Evolutionary conservation across 2,329 filamentous ascomycete genomes (phyloP).

Genomic region (Arthrobotrys sinensis): DNA sequence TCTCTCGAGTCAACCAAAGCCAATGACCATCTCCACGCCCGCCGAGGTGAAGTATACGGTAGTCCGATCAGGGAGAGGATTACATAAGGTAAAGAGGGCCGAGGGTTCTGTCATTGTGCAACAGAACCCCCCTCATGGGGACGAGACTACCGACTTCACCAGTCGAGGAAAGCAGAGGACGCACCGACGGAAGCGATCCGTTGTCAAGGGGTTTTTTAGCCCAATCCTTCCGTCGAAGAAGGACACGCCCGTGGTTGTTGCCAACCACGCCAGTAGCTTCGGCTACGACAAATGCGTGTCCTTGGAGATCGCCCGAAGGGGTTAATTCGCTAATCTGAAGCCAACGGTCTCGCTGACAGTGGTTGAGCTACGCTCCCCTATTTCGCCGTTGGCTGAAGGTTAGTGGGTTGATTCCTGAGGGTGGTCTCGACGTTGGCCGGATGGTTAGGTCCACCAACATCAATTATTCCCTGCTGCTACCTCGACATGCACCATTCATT

Average conservation of each 20-base stretch:
- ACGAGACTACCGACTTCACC: constrained; percentile 3
- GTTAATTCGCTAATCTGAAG: neutral
- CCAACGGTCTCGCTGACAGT: neutral
- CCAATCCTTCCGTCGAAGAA: constrained; percentile 7
- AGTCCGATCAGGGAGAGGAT: constrained; percentile 5
- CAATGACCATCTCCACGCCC: neutral
- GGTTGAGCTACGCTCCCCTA: neutral
- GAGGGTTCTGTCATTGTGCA: neutral
- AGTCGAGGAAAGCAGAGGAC: constrained; percentile 16
- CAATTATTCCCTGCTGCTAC: neutral
- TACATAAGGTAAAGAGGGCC: neutral
- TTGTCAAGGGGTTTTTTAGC: constrained; percentile 26
- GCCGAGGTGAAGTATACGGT: neutral
- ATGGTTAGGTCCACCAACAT: constrained; percentile 1
- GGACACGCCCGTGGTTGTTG: neutral
- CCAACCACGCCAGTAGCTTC: neutral
- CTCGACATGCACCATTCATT: neutral
- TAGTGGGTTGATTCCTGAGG: neutral
- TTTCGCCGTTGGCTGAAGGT: neutral
- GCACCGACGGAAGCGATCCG: constrained; percentile 37
- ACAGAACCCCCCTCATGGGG: neutral
- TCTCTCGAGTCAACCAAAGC: constrained; percentile 25
- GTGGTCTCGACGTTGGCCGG: neutral
- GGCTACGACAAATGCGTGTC: neutral
- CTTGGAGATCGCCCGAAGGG: neutral